Base-by-base conservation (phyloP, 768 basidiomycete genomes). In the Clavulina sp. region DNA sequence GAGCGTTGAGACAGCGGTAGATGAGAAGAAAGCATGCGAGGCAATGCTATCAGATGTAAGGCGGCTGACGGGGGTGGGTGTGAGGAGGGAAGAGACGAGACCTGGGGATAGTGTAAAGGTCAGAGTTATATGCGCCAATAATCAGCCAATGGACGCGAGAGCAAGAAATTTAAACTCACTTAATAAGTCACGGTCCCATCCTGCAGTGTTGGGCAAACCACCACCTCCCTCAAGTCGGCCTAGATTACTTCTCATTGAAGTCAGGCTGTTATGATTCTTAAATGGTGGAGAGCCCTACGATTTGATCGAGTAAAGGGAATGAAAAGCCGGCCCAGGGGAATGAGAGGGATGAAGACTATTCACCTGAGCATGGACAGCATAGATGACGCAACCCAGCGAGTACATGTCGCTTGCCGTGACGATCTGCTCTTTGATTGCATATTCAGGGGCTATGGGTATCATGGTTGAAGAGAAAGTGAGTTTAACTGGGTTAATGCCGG, bases 401-500 rank as follows among this genome's bases (percentile, higher is more conserved):
- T 85, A 92, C 75, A 97, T 83, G 61, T 99, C 93, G 5, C 87
- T 92, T 0, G 86, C 76, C 0, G 91, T 84, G 32, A 80, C 71
- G 2, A 96, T 71, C 13, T 78, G 73, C 61, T 95, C 91, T 62
- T 96, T 91, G 54, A 96, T 66, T 1, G 81, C 85, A 66, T 93
- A 96, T 66, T 97, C 95, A 0, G 93, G 91, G 1, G 89, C 92
- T 92, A 57, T 21, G 53, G 5, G 44, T 0, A 3, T 3, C n/a
- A 26, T 36, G 13, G 5, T 40, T 1, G 2, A 29, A 36, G 16
- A 43, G 16, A 28, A 19, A 33, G 28, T 40, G 47, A 6, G 18
- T 53, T 19, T 28, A n/a, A 29, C 33, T 18, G 32, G 50, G 28
- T 34, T n/a, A n/a, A n/a, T n/a, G n/a, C n/a, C n/a, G n/a, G n/a